These are phyloP conservation scores for Scopulariopsis brevicaulis DNA, from an alignment of 2,329 filamentous ascomycete genomes.

Conservation along the genomic window DNA sequence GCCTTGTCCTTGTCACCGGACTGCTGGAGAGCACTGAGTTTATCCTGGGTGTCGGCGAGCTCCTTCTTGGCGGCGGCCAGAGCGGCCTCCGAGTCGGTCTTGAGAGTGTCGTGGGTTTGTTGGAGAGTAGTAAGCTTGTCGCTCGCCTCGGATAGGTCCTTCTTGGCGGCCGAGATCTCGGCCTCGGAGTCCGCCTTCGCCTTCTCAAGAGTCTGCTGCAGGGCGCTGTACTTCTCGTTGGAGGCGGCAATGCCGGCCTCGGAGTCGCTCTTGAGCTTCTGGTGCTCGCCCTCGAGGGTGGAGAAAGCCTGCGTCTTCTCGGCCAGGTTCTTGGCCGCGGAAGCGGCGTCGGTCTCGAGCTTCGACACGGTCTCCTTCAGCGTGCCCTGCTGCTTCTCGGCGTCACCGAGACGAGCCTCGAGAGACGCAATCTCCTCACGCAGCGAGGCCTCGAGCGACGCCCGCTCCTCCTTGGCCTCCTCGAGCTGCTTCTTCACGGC, in stretches of 20 bases:
- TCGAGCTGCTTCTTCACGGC: constrained; percentile 19
- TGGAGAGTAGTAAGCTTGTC: constrained; percentile 10
- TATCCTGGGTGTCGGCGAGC: constrained; percentile 14
- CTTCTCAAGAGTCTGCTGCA: constrained; percentile 15
- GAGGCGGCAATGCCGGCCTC: constrained; percentile 17
- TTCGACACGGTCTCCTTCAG: constrained; percentile 17
- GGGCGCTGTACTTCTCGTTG: constrained; percentile 14
- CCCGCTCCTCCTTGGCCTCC: constrained; percentile 21
- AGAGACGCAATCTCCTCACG: constrained; percentile 18
- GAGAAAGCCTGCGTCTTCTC: constrained; percentile 15
- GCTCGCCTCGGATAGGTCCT: constrained; percentile 8
- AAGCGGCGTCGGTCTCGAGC: constrained; percentile 19
- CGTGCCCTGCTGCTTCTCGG: constrained; percentile 17
- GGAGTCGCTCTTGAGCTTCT: constrained; percentile 12
- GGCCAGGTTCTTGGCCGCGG: constrained; percentile 13
- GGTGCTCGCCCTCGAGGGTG: constrained; percentile 10
- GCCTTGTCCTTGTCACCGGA: constrained; percentile 16
- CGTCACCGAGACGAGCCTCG: constrained; percentile 21
- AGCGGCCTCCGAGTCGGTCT: constrained; percentile 13
- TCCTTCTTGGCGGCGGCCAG: constrained; percentile 18
- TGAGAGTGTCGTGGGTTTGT: constrained; percentile 13
- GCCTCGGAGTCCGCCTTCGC: constrained; percentile 14
- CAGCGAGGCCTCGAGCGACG: constrained; percentile 17
- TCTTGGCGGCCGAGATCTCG: constrained; percentile 11
- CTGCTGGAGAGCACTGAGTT: constrained; percentile 17